Base-by-base conservation (phyloP, 1,284 basidiomycete species). In the Cutaneotrichosporon daszewskae region DNA sequence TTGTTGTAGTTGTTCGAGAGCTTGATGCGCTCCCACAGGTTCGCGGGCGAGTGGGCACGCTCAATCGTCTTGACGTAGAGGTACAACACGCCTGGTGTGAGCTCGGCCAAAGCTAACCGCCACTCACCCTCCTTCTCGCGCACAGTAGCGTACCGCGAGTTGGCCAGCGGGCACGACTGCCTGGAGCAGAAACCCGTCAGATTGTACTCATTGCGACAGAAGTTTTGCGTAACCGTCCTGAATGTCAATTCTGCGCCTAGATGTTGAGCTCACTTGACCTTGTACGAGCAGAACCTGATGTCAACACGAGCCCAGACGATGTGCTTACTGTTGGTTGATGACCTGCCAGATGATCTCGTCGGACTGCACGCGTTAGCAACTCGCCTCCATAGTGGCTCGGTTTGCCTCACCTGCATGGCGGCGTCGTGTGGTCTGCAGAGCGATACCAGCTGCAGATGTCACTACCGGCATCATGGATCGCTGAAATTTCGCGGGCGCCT, bases 21-120 rank as follows among this genome's bases (percentile, higher is more conserved):
- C 61, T 84, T 85, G 72, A 97, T 85, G 45, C 83, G 78, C 76
- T 99, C 94, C 95, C 95, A 98, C 87, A 96, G 90, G 59, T 87
- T 82, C 27, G 87, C 86, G 17, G 95, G 95, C 23, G 85, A 83
- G 70, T 98, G 94, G 11, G 94, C 91, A 45, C 95, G 80, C 72
- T 99, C 95, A 51, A 95, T 91, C 5, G 94, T 98, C 74, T 99
- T 99, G 65, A 96, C 81, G 67, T 89, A 98, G n/a, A 99, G 81
- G 69, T 95, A 98, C 19, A 98, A 72, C 1, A 85, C 75, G 32
- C 92, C 92, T 91, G 41, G 11, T 4, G 37, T n/a, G 24, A 40
- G 40, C 13, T 10, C n/a, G 18, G 11, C 14, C 2, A 2, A n/a
- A 18, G 18, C n/a, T n/a, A 1, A 16, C 6, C 13, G 16, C 8